phyloP scores from a whole-genome alignment of 495 filamentous ascomycete genomes.

The Bathelium albidoporum region DNA sequence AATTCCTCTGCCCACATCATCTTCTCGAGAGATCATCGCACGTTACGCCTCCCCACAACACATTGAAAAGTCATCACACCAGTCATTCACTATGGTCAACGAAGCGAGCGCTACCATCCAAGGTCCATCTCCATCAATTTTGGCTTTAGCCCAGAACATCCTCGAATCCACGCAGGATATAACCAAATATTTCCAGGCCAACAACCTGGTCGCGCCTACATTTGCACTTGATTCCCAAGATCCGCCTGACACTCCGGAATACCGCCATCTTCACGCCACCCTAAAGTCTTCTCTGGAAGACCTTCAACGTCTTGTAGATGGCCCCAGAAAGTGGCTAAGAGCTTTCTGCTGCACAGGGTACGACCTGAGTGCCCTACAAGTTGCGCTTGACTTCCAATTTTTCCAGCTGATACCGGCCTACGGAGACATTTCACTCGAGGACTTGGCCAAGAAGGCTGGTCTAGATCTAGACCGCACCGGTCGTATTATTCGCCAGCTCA shows the following conservation, averaged over 20 bases:
- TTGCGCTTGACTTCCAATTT: constrained; percentile 27
- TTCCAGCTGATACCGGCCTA: constrained; percentile 5
- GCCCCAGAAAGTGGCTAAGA: neutral
- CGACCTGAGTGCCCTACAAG: constrained; percentile 27
- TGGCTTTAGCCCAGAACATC: neutral
- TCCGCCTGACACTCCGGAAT: neutral
- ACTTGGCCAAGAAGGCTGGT: neutral
- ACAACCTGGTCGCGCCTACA: neutral
- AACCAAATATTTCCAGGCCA: neutral
- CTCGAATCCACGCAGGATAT: neutral
- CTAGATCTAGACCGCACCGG: neutral
- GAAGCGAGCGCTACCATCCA: neutral
- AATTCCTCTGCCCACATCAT: neutral
- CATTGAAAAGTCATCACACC: neutral
- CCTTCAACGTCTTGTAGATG: neutral
- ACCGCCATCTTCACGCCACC: neutral
- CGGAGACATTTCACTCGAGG: neutral
- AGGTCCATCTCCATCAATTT: neutral
- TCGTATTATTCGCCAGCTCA: neutral
- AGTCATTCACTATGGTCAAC: neutral
- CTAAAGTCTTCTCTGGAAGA: neutral
- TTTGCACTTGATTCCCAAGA: neutral
- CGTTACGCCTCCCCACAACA: neutral
- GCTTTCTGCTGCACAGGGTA: constrained; percentile 11
- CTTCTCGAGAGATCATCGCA: neutral